A percentile compares a stretch with the other conserved stretches of the same genome.
Conservation (phyloP, 2,329 filamentous ascomycete species). For the Fusarium sp. region DNA sequence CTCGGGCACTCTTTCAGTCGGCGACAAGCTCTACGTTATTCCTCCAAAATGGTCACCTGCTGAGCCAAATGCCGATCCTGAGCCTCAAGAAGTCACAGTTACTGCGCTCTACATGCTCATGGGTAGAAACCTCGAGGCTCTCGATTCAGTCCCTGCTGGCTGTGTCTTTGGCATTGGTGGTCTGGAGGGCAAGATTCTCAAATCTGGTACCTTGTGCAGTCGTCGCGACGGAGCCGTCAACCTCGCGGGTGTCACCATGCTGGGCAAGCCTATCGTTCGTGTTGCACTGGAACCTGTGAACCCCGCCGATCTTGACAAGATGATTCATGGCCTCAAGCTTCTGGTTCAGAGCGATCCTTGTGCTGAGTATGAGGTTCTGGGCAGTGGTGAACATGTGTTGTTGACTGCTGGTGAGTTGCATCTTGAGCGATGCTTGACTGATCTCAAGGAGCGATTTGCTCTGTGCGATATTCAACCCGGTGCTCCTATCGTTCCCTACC, state of each 20-base stretch:
- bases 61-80: constrained; percentile 73
- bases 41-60: constrained; percentile 92
- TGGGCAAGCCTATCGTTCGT: constrained; percentile 89
- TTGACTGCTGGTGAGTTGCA: constrained; percentile 94
- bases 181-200: constrained; percentile 91
- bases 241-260: constrained; percentile 82
- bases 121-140: constrained; percentile 85
- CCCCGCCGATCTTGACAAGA: constrained; percentile 89
- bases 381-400: constrained; percentile 93
- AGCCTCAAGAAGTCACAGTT: constrained; percentile 83
- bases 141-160: constrained; percentile 87
- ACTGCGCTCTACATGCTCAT: constrained; percentile 94
- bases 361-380: constrained; percentile 91
- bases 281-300: constrained; percentile 94
- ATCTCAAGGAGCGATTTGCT: constrained; percentile 90
- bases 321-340: constrained; percentile 86
- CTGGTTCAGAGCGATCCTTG: constrained; percentile 96
- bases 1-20: constrained; percentile 87
- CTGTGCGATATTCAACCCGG: constrained; percentile 94
- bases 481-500: constrained; percentile 92
- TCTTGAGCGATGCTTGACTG: constrained; percentile 90
- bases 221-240: constrained; percentile 87
- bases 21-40: constrained; percentile 89
- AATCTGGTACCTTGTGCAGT: constrained; percentile 92
- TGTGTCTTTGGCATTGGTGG: constrained; percentile 96